A percentile compares a stretch with the other conserved stretches of the same genome.
Conservation (phyloP, 257 asterid species). For the Misopates orontium region DNA sequence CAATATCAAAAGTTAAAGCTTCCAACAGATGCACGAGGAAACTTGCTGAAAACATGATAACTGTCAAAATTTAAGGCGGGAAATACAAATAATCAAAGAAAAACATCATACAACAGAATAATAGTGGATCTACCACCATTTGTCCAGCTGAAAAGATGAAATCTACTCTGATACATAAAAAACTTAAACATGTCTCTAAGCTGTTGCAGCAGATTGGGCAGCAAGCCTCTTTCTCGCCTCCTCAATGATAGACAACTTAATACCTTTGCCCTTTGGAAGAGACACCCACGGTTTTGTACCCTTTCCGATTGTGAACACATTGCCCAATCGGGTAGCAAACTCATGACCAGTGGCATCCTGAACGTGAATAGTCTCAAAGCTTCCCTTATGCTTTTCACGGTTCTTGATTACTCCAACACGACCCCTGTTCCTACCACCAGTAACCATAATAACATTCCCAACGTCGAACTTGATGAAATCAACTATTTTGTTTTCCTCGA, state of each 20-base stretch:
- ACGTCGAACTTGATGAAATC: slow-evolving; percentile 44
- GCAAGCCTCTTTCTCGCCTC: slow-evolving; percentile 41
- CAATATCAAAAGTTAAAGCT: background rate
- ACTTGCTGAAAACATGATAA: background rate
- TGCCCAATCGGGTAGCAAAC: slow-evolving; percentile 41
- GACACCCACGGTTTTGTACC: slow-evolving; percentile 44
- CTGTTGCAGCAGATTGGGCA: slow-evolving; percentile 31
- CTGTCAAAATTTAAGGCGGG: slow-evolving; percentile 6
- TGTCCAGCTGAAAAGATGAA: background rate
- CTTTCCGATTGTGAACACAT: slow-evolving; percentile 39
- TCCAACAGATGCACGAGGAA: background rate
- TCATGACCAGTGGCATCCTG: slow-evolving; percentile 37
- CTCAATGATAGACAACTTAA: slow-evolving; percentile 40
- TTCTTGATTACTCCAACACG: slow-evolving; percentile 42
- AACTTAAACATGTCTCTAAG: slow-evolving; percentile 12
- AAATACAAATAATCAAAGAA: background rate
- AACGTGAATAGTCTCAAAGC: slow-evolving; percentile 38
- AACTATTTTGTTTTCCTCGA: slow-evolving; percentile 36
- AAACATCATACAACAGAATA: background rate
- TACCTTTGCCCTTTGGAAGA: slow-evolving; percentile 45
- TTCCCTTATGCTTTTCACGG: too few species aligned
- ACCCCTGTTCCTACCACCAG: slow-evolving; percentile 43
- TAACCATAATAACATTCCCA: slow-evolving; percentile 46
- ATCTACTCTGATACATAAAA: background rate
- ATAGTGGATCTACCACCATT: background rate